Percentiles rank a stretch among this genome's conserved stretches.
These are phyloP conservation scores for Fusarium musae DNA, from an alignment of 2,329 filamentous ascomycete genomes.

Conservation along the genomic window DNA sequence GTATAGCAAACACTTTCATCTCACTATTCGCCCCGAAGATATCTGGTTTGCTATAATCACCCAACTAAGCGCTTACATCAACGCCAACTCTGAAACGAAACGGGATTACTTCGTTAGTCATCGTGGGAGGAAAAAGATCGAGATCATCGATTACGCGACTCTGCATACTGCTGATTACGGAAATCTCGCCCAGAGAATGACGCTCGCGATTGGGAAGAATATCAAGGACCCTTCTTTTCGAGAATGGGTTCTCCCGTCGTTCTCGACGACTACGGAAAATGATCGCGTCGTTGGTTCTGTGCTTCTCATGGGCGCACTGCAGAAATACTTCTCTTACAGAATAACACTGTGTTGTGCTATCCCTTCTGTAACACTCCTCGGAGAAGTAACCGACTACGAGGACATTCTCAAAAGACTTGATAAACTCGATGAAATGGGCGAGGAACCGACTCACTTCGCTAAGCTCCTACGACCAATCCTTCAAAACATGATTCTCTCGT, in stretches of 20 bases:
- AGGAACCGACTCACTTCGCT: background rate
- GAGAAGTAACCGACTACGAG: background rate
- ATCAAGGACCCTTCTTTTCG: background rate
- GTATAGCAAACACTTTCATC: background rate
- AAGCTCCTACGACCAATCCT: background rate
- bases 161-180: background rate
- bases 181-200: fast-evolving
- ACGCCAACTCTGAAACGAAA: background rate
- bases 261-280: background rate
- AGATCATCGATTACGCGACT: fast-evolving
- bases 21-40: background rate
- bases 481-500: background rate
- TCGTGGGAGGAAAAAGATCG: fast-evolving
- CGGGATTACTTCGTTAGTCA: background rate
- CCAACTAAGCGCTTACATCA: background rate
- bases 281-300: background rate
- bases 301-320: background rate
- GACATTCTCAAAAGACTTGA: background rate
- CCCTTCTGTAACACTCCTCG: background rate
- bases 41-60: background rate
- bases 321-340: background rate
- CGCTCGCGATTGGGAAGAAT: fast-evolving
- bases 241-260: background rate
- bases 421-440: background rate
- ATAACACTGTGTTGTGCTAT: fast-evolving